Base-by-base conservation (phyloP, 2,329 filamentous ascomycete species). In the Fusarium gaditjirri region DNA sequence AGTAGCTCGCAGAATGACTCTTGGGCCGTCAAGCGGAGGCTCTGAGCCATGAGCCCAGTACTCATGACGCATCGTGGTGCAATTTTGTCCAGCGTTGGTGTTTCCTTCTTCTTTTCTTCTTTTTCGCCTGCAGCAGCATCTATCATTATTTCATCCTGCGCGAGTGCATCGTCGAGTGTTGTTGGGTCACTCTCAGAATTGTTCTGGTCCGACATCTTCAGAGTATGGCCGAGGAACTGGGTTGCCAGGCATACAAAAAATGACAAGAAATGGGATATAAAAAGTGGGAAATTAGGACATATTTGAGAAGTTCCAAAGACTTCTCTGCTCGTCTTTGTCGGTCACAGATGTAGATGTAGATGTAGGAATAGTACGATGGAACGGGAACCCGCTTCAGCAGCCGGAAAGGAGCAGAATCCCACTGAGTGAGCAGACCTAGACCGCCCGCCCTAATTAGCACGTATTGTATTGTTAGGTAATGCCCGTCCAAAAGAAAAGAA, bases 1-100 rank as follows among this genome's bases (percentile, higher is more conserved):
- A 80, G 68, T 7, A 81, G 61, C 65, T 81, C 80, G 21, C 78
- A 74, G 31, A 81, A 81, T 9, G 79, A 79, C 58, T 80, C 75
- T 16, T 58, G 39, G 6, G 67, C 60, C 4, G 42, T 44, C 67
- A 69, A 75, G 23, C 59, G 49, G 9, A 65, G 67, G 57, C 70
- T 73, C 13, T 21, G 49, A 10, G 61, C 39, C 14, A 11, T 43
- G n/a, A 55, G 35, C 11, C 21, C 27, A 21, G 52, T 33, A 25
- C 21, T 19, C 6, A 49, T 38, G 17, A 29, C 23, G 17, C 39
- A 57, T 29, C 6, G 58, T 23, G 21, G 4, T 11, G 41, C 13
- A 14, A 57, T 17, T 6, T 44, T 8, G 19, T 57, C 58, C 10
- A 44, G 23, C 8, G 50, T 33, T 6, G 25, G 33, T 17, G 38